Conservation (phyloP, 192 early-diverging fungal species). For the Gigaspora rosea region DNA sequence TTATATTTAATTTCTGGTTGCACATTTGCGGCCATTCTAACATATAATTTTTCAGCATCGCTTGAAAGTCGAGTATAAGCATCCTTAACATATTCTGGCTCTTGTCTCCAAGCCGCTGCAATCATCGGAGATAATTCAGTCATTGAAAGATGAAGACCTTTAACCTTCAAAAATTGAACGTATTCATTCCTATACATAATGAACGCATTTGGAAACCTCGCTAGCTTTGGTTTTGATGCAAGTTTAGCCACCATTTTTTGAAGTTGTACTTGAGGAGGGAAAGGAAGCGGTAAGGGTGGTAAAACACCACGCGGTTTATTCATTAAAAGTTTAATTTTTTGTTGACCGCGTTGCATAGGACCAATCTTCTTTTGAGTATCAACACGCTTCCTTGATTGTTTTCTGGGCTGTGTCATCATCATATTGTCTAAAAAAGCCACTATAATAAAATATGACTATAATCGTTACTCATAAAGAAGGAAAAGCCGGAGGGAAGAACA, state of each 20-base stretch:
- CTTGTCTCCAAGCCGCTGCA: slow-evolving; percentile 13
- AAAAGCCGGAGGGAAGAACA: too few species aligned
- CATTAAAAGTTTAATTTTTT: neutral
- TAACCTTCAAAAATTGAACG: slow-evolving; percentile 14
- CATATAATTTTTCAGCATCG: slow-evolving; percentile 26
- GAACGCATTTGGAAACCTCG: slow-evolving; percentile 25
- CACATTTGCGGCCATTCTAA: neutral
- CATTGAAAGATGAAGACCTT: slow-evolving; percentile 24
- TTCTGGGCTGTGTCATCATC: neutral
- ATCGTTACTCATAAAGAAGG: too few species aligned
- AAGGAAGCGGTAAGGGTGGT: slow-evolving; percentile 20
- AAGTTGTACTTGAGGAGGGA: slow-evolving; percentile 6
- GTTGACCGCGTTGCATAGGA: slow-evolving; percentile 13
- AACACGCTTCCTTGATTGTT: neutral
- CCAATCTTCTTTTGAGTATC: neutral
- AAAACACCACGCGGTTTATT: neutral
- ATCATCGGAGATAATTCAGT: slow-evolving; percentile 24
- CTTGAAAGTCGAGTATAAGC: slow-evolving; percentile 1
- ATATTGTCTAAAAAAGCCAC: neutral
- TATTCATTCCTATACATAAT: slow-evolving; percentile 25
- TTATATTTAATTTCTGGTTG: slow-evolving; percentile 3
- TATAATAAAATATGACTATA: too few species aligned
- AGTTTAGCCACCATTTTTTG: slow-evolving; percentile 16
- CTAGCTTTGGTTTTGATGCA: slow-evolving; percentile 1
- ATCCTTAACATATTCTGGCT: slow-evolving; percentile 24